phyloP scores from a whole-genome alignment of 2,329 filamentous ascomycete species.

The Seiridium cupressi region DNA sequence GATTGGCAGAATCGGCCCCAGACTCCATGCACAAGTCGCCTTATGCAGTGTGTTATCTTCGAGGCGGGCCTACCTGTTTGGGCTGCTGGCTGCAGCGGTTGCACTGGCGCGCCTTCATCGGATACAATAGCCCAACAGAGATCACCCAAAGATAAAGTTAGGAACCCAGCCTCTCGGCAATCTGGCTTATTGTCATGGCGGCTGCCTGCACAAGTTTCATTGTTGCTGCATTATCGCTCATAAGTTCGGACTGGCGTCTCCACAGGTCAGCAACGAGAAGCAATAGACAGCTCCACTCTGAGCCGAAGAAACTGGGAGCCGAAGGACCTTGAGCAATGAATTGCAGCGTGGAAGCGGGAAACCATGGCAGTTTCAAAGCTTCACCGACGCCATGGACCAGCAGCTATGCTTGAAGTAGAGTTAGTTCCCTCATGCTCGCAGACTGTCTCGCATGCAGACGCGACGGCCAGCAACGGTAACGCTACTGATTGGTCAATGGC shows the following conservation, averaged over 20 bases:
- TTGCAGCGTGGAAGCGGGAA: background rate
- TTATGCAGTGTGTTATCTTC: background rate
- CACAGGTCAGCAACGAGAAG: background rate
- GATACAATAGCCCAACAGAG: background rate
- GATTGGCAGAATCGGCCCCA: background rate
- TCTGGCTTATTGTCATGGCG: background rate
- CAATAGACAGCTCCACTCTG: slow-evolving; percentile 6
- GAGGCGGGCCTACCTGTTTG: background rate
- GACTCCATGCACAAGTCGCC: background rate
- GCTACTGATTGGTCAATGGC: slow-evolving; percentile 27
- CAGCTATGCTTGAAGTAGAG: background rate
- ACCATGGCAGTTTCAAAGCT: background rate
- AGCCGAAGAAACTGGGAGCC: slow-evolving; percentile 9
- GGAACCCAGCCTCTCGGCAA: slow-evolving; percentile 1
- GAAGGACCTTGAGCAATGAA: background rate
- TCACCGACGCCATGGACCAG: background rate
- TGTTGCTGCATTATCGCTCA: background rate
- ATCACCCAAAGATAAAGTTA: background rate
- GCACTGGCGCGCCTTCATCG: background rate
- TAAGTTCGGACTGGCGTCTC: no score
- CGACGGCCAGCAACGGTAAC: slow-evolving; percentile 13
- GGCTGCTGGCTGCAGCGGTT: background rate
- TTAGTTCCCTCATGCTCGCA: background rate
- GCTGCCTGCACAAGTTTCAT: background rate
- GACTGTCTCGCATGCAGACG: background rate